phyloP scores from a whole-genome alignment of 164 flowering plant genomes.

The Kingdonia uniflora region DNA sequence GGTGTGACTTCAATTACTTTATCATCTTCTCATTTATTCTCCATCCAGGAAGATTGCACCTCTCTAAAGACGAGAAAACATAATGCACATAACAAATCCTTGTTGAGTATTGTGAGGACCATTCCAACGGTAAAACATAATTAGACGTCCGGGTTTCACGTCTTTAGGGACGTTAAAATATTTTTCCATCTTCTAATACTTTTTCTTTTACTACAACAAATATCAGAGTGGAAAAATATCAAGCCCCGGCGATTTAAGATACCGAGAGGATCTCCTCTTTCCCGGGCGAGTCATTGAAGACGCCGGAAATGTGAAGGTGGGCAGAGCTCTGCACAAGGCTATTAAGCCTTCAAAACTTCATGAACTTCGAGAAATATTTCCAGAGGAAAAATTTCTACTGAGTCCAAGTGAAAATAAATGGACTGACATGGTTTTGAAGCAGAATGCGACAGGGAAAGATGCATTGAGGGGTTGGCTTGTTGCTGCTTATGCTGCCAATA shows the following conservation, averaged over 20 bases:
- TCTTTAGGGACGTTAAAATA: too few species aligned
- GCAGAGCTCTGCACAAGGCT: conserved; percentile 46
- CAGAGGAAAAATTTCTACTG: conserved; percentile 66
- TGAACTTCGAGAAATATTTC: conserved; percentile 44
- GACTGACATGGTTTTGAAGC: conserved; percentile 72
- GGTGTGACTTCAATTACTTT: conserved; percentile 27
- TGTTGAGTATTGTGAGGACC: too few species aligned
- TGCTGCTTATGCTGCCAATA: conserved; percentile 70
- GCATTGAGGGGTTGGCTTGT: conserved; percentile 91
- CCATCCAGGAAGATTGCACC: too few species aligned
- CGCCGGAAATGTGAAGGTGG: conserved; percentile 79
- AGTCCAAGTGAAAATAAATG: conserved; percentile 24
- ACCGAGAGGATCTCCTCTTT: conserved; percentile 70
- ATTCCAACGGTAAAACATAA: too few species aligned
- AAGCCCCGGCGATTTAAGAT: conserved; percentile 86
- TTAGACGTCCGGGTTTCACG: too few species aligned
- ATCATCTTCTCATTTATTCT: too few species aligned
- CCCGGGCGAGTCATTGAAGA: conserved; percentile 71
- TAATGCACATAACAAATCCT: too few species aligned
- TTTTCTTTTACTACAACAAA: background rate
- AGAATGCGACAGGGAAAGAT: conserved; percentile 81
- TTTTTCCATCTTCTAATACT: background rate
- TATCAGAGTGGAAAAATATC: conserved; percentile 59
- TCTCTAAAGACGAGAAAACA: too few species aligned
- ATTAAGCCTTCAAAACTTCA: conserved; percentile 54